Conservation (phyloP, 306 rosid species). For the Castanopsis chinensis region DNA sequence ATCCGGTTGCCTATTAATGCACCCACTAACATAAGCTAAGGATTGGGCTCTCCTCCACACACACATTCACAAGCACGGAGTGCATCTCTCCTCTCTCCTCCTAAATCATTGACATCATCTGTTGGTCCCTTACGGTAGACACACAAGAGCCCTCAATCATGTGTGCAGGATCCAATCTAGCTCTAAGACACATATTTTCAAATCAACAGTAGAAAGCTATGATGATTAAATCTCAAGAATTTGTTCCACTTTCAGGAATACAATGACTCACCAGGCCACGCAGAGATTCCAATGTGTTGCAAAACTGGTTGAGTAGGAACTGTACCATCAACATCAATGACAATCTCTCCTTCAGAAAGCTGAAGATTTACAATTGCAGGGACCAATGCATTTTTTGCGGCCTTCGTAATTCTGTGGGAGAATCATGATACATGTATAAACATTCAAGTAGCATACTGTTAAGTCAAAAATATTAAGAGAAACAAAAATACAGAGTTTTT, state of each 20-base stretch:
- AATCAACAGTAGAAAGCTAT: neutral
- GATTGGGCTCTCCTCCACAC: neutral
- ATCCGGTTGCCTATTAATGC: neutral
- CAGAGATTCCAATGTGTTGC: constrained; percentile 83
- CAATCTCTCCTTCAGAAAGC: constrained; percentile 72
- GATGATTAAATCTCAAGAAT: neutral
- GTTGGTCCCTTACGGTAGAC: neutral
- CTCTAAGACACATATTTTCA: neutral
- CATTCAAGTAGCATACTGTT: neutral
- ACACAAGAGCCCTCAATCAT: constrained; percentile 2
- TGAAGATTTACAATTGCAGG: constrained; percentile 61
- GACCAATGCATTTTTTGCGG: constrained; percentile 48
- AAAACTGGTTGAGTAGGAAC: constrained; percentile 93
- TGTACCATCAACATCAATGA: constrained; percentile 85
- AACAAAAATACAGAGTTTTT: neutral
- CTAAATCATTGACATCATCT: neutral
- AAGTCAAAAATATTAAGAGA: neutral
- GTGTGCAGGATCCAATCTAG: constrained; percentile 6
- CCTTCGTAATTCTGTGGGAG: constrained; percentile 63
- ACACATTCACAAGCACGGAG: neutral
- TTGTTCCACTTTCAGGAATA: constrained; percentile 4
- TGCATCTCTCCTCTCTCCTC: neutral
- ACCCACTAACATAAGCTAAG: neutral
- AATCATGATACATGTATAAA: constrained; percentile 14
- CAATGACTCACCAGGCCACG: constrained; percentile 85